phyloP scores from a whole-genome alignment of 78 protist species.

The Dictyostelium purpureum region DNA sequence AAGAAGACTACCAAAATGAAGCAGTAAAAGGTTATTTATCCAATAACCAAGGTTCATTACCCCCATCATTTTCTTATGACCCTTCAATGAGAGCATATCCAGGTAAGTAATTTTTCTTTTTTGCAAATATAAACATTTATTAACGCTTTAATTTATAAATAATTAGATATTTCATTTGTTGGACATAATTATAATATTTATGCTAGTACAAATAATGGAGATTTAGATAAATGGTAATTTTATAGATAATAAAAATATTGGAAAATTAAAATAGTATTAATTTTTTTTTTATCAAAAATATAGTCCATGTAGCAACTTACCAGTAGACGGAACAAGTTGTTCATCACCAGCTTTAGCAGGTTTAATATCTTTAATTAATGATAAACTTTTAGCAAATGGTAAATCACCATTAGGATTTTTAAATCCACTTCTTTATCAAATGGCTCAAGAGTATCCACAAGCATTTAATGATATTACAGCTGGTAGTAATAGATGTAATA shows the following conservation, averaged over 20 bases:
- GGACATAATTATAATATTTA: slow-evolving; percentile 42
- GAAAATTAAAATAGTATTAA: no score
- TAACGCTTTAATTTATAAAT: no score
- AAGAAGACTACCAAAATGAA: slow-evolving; percentile 25
- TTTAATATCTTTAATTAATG: slow-evolving; percentile 74
- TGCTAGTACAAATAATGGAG: neutral
- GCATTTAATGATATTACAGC: slow-evolving; percentile 64
- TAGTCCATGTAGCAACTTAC: neutral
- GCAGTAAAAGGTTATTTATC: slow-evolving; percentile 9
- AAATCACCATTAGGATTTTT: slow-evolving; percentile 83
- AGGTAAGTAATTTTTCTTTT: no score
- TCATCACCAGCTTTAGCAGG: slow-evolving; percentile 81
- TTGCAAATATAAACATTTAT: no score
- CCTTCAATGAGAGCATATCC: slow-evolving; percentile 54
- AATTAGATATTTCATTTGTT: slow-evolving; percentile 26
- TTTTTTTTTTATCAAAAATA: no score
- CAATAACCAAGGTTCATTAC: neutral
- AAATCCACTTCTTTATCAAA: slow-evolving; percentile 83
- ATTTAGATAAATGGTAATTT: neutral
- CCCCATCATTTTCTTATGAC: slow-evolving; percentile 1
- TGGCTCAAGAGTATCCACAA: neutral
- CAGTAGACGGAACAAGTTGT: slow-evolving; percentile 82
- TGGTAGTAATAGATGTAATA: slow-evolving; percentile 70
- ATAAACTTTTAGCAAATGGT: slow-evolving; percentile 16
- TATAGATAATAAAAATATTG: no score